Base-by-base conservation (phyloP, 129 eudicot species). In the Kitagawia praeruptora region DNA sequence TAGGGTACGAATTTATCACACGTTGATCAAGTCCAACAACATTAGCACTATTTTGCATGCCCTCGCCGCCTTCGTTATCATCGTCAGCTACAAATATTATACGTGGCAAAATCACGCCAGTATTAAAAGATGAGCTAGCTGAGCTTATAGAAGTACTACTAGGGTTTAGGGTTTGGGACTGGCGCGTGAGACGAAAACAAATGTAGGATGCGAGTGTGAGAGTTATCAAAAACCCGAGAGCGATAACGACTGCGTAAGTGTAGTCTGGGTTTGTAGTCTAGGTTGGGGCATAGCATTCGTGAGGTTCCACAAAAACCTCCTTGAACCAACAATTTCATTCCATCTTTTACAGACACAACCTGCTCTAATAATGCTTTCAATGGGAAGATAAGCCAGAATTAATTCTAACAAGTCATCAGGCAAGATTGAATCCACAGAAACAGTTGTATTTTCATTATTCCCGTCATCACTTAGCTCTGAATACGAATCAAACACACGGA, bases 1-100 rank as follows among this genome's bases (percentile, higher is more conserved):
- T 93, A n/a, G 97, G 97, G 81, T 93, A 93, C 53, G 97, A 85
- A 23, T 89, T 91, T 25, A 93, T 93, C 34, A 87, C 93, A 25
- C 84, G 78, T 44, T 76, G 92, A 56, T 93, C 92, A 14, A 93
- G 86, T 48, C 97, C 98, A 14, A 87, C 83, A 46, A 82, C 89
- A 41, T 34, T 34, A 34, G 37, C 37, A 34, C 37, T 34, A 34
- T 85, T 91, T 27, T 84, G 80, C 3, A 80, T 47, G 6, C 83
- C 79, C 3, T 72, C 34, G 34, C 67, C 34, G 14, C 12, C 72
- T 9, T 81, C 84, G 1, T 82, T 83, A 67, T 84, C 91, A 31
- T 86, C 90, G 49, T 93, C 96, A 49, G 87, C 95, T 0, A 93
- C 96, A 82, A 93, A 93, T 70, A 91, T 81, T 70, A 91, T 89